Evolutionary conservation across 2,329 filamentous ascomycete genomes (phyloP).

Genomic region (Xylaria multiplex): DNA sequence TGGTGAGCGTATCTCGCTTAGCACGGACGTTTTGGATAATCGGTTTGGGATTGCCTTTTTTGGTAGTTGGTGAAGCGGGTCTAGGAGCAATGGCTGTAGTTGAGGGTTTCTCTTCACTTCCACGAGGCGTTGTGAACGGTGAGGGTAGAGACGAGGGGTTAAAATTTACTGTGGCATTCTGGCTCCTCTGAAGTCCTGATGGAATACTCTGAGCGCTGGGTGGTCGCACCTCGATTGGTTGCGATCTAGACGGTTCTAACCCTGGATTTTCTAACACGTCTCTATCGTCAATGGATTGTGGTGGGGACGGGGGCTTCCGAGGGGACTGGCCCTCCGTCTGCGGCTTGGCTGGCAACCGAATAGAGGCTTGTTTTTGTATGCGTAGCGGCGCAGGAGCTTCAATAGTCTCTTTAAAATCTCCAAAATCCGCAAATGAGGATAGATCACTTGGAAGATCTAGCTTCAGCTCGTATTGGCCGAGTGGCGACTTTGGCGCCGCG

Average conservation of each 20-base stretch:
- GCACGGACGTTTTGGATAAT: slow-evolving; percentile 61
- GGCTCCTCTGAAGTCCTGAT: slow-evolving; percentile 41
- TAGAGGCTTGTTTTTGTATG: slow-evolving; percentile 39
- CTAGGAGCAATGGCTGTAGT: slow-evolving; percentile 37
- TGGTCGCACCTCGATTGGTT: slow-evolving; percentile 36
- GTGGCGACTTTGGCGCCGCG: slow-evolving; percentile 51
- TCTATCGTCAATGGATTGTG: slow-evolving; percentile 48
- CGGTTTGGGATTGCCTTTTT: slow-evolving; percentile 45
- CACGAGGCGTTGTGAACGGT: slow-evolving; percentile 54
- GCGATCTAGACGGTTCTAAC: slow-evolving; percentile 29
- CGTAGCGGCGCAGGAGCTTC: slow-evolving; percentile 41
- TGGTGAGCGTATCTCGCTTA: slow-evolving; percentile 62
- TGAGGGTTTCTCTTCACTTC: slow-evolving; percentile 52
- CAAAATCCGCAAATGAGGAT: slow-evolving; percentile 46
- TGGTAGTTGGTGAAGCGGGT: slow-evolving; percentile 11
- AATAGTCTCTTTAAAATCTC: slow-evolving; percentile 41
- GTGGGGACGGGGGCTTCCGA: slow-evolving; percentile 50
- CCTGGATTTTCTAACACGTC: slow-evolving; percentile 36
- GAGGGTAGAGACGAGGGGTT: slow-evolving; percentile 54
- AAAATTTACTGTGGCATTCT: slow-evolving; percentile 37
- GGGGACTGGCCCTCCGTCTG: slow-evolving; percentile 31
- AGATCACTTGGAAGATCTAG: slow-evolving; percentile 44
- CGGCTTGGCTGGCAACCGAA: slow-evolving; percentile 23
- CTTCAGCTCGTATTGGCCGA: slow-evolving; percentile 55
- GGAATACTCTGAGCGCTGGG: slow-evolving; percentile 42